These are phyloP conservation scores for Amanita thiersii DNA, from an alignment of 768 basidiomycete species.

Conservation along the genomic window DNA sequence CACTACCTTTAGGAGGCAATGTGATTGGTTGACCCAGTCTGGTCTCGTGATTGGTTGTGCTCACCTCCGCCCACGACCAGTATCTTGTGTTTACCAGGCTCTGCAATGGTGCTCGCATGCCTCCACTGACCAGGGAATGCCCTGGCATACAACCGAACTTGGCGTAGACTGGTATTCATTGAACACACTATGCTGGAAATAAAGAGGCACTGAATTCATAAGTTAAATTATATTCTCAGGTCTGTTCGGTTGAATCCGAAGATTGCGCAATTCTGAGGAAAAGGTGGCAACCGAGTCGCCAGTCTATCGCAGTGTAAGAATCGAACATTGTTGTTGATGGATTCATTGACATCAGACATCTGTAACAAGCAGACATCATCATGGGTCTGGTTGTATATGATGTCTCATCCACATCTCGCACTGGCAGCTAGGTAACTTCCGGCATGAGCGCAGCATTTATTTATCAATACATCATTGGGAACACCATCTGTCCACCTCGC, in stretches of 20 bases:
- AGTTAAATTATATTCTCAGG: background rate
- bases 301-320: conserved; percentile 7
- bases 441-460: too few species aligned
- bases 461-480: too few species aligned
- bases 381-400: too few species aligned
- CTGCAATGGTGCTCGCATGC: conserved; percentile 27
- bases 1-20: conserved; percentile 48
- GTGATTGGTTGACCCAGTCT: conserved; percentile 2
- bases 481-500: too few species aligned
- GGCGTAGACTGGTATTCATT: conserved; percentile 3
- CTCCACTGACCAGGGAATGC: conserved; percentile 13
- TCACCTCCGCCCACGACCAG: conserved; percentile 83
- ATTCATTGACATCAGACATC: too few species aligned
- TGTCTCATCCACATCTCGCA: too few species aligned
- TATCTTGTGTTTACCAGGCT: conserved; percentile 65
- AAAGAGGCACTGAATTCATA: too few species aligned
- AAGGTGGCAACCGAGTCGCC: background rate
- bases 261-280: conserved; percentile 9
- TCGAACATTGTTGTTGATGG: conserved; percentile 12
- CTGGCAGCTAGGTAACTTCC: too few species aligned
- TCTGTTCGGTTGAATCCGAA: background rate
- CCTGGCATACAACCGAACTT: conserved; percentile 9
- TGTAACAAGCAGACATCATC: too few species aligned
- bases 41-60: conserved; percentile 15
- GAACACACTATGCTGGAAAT: background rate